phyloP scores from a whole-genome alignment of 768 basidiomycete species.

The Boletellus emodensis region DNA sequence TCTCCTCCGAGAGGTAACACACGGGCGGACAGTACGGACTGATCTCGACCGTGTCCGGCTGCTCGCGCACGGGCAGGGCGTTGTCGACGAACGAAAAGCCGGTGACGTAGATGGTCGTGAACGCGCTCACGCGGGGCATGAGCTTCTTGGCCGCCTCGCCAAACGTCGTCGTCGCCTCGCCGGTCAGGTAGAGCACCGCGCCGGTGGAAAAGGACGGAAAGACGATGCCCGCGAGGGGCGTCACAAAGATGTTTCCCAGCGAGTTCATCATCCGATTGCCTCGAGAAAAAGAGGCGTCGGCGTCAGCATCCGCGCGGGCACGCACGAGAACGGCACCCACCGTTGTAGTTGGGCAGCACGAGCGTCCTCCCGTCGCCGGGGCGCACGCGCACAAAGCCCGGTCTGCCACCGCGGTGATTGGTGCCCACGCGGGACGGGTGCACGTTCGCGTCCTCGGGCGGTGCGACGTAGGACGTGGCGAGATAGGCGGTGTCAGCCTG shows the following conservation, averaged over 20 bases:
- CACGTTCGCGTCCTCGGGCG: not conserved
- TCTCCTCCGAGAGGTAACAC: not conserved
- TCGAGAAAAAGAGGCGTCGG: conserved; percentile 21
- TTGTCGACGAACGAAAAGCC: not conserved
- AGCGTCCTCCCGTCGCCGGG: conserved; percentile 53
- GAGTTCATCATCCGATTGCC: conserved; percentile 64
- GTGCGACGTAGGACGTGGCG: not conserved
- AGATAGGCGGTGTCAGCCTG: not conserved
- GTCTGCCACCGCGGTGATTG: conserved; percentile 39
- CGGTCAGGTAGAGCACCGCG: conserved; percentile 17
- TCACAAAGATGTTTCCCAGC: conserved; percentile 57
- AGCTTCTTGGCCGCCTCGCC: not conserved
- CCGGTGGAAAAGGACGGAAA: conserved; percentile 52
- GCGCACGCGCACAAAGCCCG: conserved; percentile 57
- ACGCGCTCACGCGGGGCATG: not conserved
- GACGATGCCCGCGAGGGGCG: conserved; percentile 54
- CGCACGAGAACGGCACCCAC: conserved; percentile 17
- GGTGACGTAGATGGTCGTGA: not conserved
- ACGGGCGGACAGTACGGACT: not conserved
- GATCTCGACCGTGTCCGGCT: not conserved
- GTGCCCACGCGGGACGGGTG: not conserved
- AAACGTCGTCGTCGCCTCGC: not conserved
- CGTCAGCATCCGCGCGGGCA: no score
- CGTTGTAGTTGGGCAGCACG: conserved; percentile 59
- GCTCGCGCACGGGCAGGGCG: not conserved